These are phyloP conservation scores for Brassica napus DNA, from an alignment of 345 rosid species.

Conservation along the genomic window Da-Ae NC_063451.1:46884001-46884500, in stretches of 20 bases:
- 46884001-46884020: no score
- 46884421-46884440: slow-evolving; percentile 27
- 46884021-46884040: no score
- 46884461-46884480: slow-evolving; percentile 20
- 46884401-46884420: slow-evolving; percentile 10
- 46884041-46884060: no score
- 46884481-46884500: slow-evolving; percentile 24
- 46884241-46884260: no score
- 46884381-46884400: not conserved
- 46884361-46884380: not conserved
- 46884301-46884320: not conserved
- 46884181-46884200: not conserved
- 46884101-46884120: not conserved
- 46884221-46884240: not conserved
- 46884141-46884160: not conserved
- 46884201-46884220: not conserved
- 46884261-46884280: not conserved
- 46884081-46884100: no score
- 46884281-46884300: not conserved
- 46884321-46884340: not conserved
- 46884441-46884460: slow-evolving; percentile 1
- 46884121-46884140: not conserved
- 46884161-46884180: not conserved
- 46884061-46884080: no score
- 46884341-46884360: not conserved